Evolutionary conservation across 768 basidiomycete genomes (phyloP).

Genomic region (Hericium alpestre): DNA sequence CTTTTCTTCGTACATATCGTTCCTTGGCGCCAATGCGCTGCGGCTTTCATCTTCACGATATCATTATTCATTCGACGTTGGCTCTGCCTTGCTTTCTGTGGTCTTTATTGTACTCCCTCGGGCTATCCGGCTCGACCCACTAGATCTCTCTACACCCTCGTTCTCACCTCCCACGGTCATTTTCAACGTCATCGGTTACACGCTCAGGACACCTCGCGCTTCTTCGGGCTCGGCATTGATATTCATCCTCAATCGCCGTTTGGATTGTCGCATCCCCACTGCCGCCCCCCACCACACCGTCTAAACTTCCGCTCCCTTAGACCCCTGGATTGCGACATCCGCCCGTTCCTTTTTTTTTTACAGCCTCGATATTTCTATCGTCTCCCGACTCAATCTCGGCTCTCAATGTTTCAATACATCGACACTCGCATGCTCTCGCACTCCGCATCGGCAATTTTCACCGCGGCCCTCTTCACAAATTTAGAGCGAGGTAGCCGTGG

Average conservation of each 20-base stretch:
- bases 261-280: slow-evolving; percentile 5
- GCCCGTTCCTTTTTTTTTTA: background rate
- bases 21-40: slow-evolving; percentile 13
- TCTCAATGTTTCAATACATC: slow-evolving; percentile 11
- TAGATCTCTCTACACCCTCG: slow-evolving; percentile 10
- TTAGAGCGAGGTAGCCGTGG: slow-evolving; percentile 19
- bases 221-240: slow-evolving; percentile 23
- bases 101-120: slow-evolving; percentile 15
- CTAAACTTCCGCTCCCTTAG: background rate
- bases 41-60: slow-evolving; percentile 20
- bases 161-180: slow-evolving; percentile 11
- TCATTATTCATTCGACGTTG: slow-evolving; percentile 35
- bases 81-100: slow-evolving; percentile 16
- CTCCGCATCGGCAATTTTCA: slow-evolving; percentile 24
- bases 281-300: slow-evolving; percentile 10
- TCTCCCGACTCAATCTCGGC: background rate
- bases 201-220: slow-evolving; percentile 10
- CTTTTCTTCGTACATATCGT: slow-evolving; percentile 16
- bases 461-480: slow-evolving; percentile 20
- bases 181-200: slow-evolving; percentile 21
- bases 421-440: slow-evolving; percentile 15
- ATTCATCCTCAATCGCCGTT: slow-evolving; percentile 37
- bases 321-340: slow-evolving; percentile 9
- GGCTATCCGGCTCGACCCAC: slow-evolving; percentile 21
- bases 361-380: slow-evolving; percentile 6